phyloP scores from a whole-genome alignment of 164 flowering plant species.

The Macadamia integrifolia region DNA sequence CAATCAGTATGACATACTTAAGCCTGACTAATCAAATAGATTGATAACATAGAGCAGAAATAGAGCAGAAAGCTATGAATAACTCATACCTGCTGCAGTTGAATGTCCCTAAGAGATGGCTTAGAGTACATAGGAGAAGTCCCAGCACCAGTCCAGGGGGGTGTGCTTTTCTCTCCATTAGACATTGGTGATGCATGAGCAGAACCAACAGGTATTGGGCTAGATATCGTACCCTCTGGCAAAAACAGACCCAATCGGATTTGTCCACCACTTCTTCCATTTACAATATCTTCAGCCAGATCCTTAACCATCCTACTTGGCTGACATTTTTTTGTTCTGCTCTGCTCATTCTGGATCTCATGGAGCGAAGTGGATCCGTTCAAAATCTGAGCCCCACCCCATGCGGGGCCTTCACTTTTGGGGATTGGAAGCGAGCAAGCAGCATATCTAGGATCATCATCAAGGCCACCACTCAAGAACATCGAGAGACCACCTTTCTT shows the following conservation, averaged over 20 bases:
- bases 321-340: slow-evolving; percentile 34
- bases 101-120: slow-evolving; percentile 91
- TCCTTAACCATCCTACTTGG: slow-evolving; percentile 26
- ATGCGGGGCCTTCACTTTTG: slow-evolving; percentile 84
- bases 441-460: slow-evolving; percentile 50
- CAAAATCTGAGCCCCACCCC: slow-evolving; percentile 79
- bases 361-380: slow-evolving; percentile 75
- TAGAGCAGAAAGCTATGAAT: slow-evolving; percentile 1
- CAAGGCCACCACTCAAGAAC: slow-evolving; percentile 97
- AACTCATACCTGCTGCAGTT: slow-evolving; percentile 79
- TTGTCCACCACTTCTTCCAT: slow-evolving; percentile 39
- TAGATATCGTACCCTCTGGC: slow-evolving; percentile 32
- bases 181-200: slow-evolving; percentile 25
- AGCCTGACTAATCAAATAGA: too few relatives aligned
- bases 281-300: slow-evolving; percentile 31
- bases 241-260: slow-evolving; percentile 54
- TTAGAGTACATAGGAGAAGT: slow-evolving; percentile 72
- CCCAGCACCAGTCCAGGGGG: slow-evolving; percentile 86
- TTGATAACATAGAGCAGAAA: too few relatives aligned
- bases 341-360: slow-evolving; percentile 78
- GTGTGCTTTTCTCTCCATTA: slow-evolving; percentile 75
- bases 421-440: slow-evolving; percentile 48
- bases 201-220: slow-evolving; percentile 60
- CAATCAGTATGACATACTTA: too few relatives aligned
- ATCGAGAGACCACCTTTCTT: slow-evolving; percentile 94